Evolutionary conservation across 2,329 filamentous ascomycete genomes (phyloP).

Genomic region (Paramyrothecium roridum): DNA sequence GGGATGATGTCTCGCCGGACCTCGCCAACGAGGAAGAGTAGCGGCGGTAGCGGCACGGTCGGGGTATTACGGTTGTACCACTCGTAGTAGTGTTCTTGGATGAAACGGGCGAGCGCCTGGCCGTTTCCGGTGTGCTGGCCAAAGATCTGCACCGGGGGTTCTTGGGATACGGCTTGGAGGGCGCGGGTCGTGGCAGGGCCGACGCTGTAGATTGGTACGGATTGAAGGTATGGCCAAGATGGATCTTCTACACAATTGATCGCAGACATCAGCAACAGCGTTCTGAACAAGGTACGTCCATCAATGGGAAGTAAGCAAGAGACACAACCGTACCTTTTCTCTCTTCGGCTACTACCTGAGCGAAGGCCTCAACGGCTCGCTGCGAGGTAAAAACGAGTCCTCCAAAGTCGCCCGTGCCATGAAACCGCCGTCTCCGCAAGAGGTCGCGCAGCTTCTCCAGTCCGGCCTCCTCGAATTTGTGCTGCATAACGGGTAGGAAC

Average conservation of each 20-base stretch:
- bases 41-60: conserved; percentile 57
- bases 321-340: conserved; percentile 7
- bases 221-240: conserved; percentile 50
- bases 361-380: conserved; percentile 76
- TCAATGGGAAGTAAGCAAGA: background rate
- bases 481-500: conserved; percentile 76
- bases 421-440: conserved; percentile 42
- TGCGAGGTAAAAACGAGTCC: conserved; percentile 85
- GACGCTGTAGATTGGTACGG: conserved; percentile 70
- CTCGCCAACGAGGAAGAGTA: conserved; percentile 89
- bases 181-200: conserved; percentile 78
- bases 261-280: conserved; percentile 5
- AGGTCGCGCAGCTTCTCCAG: conserved; percentile 49
- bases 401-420: conserved; percentile 51
- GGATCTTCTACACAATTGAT: conserved; percentile 3
- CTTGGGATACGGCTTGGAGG: conserved; percentile 52
- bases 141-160: conserved; percentile 58
- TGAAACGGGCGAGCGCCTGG: conserved; percentile 72
- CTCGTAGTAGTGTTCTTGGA: conserved; percentile 70
- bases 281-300: conserved; percentile 1
- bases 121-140: conserved; percentile 85
- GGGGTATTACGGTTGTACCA: conserved; percentile 39
- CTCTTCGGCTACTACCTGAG: conserved; percentile 56
- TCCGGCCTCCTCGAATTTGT: conserved; percentile 61
- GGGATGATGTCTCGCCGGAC: conserved; percentile 89